phyloP scores from a whole-genome alignment of 768 basidiomycete species.

The Kwoniella bestiolae region DNA sequence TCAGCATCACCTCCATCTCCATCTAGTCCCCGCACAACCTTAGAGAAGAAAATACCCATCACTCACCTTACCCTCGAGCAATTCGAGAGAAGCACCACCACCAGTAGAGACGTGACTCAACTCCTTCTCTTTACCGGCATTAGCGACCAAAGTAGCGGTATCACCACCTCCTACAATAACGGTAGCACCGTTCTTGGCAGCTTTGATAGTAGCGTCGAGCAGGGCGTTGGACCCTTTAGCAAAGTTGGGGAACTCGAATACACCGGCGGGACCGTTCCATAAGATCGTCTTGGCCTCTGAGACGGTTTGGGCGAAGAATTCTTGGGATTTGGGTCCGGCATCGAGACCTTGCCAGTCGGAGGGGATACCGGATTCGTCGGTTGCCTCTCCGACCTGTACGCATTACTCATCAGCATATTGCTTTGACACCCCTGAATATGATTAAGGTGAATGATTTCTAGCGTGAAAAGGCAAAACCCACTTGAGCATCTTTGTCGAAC shows the following conservation, averaged over 20 bases:
- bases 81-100: constrained; percentile 72
- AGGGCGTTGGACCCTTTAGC: constrained; percentile 81
- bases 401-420: not conserved
- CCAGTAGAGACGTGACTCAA: constrained; percentile 97
- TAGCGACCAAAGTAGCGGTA: constrained; percentile 86
- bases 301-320: constrained; percentile 79
- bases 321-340: constrained; percentile 78
- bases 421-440: too few relatives aligned
- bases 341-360: constrained; percentile 96
- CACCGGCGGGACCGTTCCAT: constrained; percentile 93
- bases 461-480: constrained; percentile 54
- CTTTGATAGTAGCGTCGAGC: constrained; percentile 82
- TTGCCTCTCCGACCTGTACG: constrained; percentile 70
- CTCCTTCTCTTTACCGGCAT: constrained; percentile 79
- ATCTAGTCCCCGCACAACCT: not conserved
- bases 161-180: constrained; percentile 86
- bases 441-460: not conserved
- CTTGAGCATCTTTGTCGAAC: constrained; percentile 88
- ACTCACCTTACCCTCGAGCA: constrained; percentile 93
- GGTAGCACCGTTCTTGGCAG: constrained; percentile 79
- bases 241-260: constrained; percentile 95
- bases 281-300: constrained; percentile 90
- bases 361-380: constrained; percentile 85
- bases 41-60: not conserved
- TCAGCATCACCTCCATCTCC: too few relatives aligned